Percentiles rank a stretch among this genome's conserved stretches.
phyloP scores from a whole-genome alignment of 2,329 filamentous ascomycete genomes.

The Claviceps humidiphila region DNA sequence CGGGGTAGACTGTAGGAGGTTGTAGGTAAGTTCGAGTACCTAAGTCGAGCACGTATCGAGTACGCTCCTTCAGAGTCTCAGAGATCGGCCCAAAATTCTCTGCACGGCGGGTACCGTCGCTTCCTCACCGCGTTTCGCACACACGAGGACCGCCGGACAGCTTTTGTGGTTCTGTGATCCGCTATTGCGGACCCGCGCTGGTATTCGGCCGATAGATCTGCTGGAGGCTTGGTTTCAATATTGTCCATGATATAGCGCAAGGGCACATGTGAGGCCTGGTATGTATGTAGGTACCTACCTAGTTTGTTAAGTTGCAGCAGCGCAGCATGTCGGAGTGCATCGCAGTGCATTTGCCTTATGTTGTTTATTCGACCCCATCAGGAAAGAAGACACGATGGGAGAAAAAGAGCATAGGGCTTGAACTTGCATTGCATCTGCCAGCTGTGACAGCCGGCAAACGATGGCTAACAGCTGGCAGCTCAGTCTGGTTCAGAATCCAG shows the following conservation, averaged over 20 bases:
- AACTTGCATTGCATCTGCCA: not conserved
- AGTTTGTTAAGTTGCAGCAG: not conserved
- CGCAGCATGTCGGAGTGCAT: not conserved
- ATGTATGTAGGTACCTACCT: not conserved
- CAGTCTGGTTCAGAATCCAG: not conserved
- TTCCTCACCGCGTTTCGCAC: not conserved
- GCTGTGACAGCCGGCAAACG: too few relatives aligned
- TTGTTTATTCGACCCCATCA: not conserved
- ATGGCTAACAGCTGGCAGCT: not conserved
- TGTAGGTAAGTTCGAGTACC: too few relatives aligned
- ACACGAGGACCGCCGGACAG: not conserved
- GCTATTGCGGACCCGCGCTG: not conserved
- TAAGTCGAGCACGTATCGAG: too few relatives aligned
- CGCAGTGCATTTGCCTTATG: not conserved
- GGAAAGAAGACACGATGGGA: not conserved
- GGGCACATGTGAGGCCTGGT: not conserved
- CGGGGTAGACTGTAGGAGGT: not conserved
- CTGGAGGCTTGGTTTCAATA: not conserved
- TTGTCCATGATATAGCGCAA: not conserved
- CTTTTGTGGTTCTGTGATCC: not conserved
- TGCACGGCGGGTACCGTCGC: not conserved
- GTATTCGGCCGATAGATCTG: constrained; percentile 1
- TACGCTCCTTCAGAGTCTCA: not conserved
- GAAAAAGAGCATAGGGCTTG: not conserved
- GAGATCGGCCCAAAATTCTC: not conserved